These are phyloP conservation scores for Aphanomyces euteiches DNA, from an alignment of 352 stramenopile genomes.

Conservation along the genomic window DNA sequence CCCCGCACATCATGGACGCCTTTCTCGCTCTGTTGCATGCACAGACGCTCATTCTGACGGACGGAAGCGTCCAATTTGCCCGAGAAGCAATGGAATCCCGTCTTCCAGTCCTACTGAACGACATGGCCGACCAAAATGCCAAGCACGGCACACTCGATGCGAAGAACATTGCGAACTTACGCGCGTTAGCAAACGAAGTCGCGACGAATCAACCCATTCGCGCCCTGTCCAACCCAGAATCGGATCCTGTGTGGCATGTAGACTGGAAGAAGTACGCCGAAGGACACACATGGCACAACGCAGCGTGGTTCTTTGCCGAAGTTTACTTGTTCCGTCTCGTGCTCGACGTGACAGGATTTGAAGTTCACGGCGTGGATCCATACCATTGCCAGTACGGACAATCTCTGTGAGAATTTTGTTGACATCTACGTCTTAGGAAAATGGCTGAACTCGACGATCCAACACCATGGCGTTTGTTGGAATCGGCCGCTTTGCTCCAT, in stretches of 20 bases:
- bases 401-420: not conserved
- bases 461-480: constrained; percentile 55
- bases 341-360: constrained; percentile 58
- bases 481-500: constrained; percentile 43
- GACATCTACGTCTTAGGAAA: constrained; percentile 39
- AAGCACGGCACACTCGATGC: constrained; percentile 36
- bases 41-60: constrained; percentile 22
- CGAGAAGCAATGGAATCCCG: constrained; percentile 59
- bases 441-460: constrained; percentile 47
- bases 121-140: constrained; percentile 52
- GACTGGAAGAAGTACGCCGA: constrained; percentile 47
- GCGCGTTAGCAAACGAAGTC: constrained; percentile 48
- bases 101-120: constrained; percentile 52
- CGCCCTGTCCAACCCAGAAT: constrained; percentile 39
- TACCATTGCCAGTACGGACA: constrained; percentile 50
- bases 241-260: constrained; percentile 35
- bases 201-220: constrained; percentile 45
- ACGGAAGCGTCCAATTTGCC: constrained; percentile 42
- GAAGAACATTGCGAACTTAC: constrained; percentile 39
- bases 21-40: constrained; percentile 22
- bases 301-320: constrained; percentile 70
- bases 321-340: constrained; percentile 75
- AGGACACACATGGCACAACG: constrained; percentile 62
- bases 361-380: constrained; percentile 54
- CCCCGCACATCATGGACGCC: constrained; percentile 3